Conservation (phyloP, 164 flowering plant species). For the Litsea cubeba region DNA sequence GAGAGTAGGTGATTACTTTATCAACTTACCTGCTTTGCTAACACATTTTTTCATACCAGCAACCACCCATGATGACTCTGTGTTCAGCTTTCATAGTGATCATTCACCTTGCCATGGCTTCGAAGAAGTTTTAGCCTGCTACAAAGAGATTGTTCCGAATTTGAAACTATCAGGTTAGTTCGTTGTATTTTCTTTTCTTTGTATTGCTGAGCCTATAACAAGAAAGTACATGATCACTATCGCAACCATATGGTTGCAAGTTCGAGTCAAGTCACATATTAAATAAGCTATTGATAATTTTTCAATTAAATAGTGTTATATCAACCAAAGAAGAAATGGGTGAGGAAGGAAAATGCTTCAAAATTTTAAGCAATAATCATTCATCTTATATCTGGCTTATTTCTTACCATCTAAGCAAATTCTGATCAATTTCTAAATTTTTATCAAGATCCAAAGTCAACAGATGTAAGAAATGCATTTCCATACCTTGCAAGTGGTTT, state of each 20-base stretch:
- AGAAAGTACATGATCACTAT: background rate
- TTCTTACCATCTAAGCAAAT: background rate
- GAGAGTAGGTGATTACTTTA: too few species aligned
- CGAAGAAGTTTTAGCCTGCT: constrained; percentile 71
- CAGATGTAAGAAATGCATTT: background rate
- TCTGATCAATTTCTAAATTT: background rate
- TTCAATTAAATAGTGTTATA: background rate
- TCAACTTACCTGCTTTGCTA: background rate
- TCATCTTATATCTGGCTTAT: background rate
- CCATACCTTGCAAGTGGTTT: background rate
- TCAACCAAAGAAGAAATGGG: background rate
- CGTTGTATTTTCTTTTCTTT: background rate
- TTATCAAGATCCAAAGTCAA: too few species aligned
- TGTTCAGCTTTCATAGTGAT: constrained; percentile 68
- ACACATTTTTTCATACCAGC: constrained; percentile 26
- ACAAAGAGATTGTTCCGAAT: constrained; percentile 43
- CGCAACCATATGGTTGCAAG: background rate
- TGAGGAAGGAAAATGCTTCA: background rate
- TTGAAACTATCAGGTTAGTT: constrained; percentile 51
- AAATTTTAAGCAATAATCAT: background rate
- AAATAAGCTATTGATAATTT: background rate
- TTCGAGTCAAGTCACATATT: too few species aligned
- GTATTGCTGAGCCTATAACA: background rate
- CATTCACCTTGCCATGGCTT: constrained; percentile 67
- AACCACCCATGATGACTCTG: constrained; percentile 67